A percentile compares a stretch with the other conserved stretches of the same genome.
Conservation (phyloP, 2,329 filamentous ascomycete genomes). For the Fusarium gaditjirri region DNA sequence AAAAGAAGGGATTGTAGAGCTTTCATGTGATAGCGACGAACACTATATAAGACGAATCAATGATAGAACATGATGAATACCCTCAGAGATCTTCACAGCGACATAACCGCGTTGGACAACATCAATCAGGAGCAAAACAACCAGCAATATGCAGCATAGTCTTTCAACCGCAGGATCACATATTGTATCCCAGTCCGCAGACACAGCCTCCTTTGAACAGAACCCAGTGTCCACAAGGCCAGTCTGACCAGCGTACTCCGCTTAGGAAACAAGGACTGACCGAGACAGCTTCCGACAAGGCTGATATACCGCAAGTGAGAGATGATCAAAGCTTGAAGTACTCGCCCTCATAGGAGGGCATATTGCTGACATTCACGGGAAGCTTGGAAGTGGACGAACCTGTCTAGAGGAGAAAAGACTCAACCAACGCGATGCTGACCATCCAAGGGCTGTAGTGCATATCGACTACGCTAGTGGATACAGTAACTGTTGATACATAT, state of each 20-base stretch:
- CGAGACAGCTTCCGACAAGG: slow-evolving; percentile 11
- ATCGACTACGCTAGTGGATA: background rate
- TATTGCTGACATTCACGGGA: slow-evolving; percentile 9
- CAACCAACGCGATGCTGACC: slow-evolving; percentile 15
- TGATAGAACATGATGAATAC: background rate
- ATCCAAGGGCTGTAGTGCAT: slow-evolving; percentile 3
- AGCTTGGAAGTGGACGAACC: slow-evolving; percentile 15
- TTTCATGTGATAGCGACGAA: background rate
- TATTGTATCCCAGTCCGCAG: slow-evolving; percentile 3
- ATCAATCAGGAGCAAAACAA: background rate
- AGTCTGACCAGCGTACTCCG: background rate
- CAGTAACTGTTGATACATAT: background rate
- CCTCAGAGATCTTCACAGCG: background rate
- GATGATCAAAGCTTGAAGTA: slow-evolving; percentile 5
- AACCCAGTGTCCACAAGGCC: background rate
- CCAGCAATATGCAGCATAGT: background rate
- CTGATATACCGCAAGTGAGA: slow-evolving; percentile 16
- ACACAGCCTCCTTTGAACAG: slow-evolving; percentile 24
- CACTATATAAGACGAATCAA: background rate
- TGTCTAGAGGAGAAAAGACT: background rate
- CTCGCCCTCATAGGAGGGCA: background rate
- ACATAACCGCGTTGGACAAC: background rate
- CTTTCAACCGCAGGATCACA: slow-evolving; percentile 10
- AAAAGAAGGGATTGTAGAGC: background rate
- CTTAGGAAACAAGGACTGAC: slow-evolving; percentile 2